A percentile compares a stretch with the other conserved stretches of the same genome.
phyloP scores from a whole-genome alignment of 2,329 filamentous ascomycete species.

The Dactylonectria estremocensis region DNA sequence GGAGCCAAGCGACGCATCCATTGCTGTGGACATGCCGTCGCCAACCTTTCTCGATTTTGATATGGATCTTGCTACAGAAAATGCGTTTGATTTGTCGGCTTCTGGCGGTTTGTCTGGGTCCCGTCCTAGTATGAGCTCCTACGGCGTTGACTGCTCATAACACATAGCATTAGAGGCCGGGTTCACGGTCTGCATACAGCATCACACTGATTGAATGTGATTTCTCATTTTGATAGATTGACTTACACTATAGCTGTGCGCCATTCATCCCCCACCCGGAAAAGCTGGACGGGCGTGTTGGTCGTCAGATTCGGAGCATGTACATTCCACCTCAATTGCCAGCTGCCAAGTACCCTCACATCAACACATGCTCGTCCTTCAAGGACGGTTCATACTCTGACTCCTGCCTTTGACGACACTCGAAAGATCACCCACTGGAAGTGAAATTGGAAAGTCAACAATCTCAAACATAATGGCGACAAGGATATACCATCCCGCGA shows the following conservation, averaged over 20 bases:
- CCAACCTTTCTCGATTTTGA: constrained; percentile 23
- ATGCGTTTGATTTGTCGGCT: constrained; percentile 9
- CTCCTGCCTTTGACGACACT: constrained; percentile 56
- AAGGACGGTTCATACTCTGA: neutral
- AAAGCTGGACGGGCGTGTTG: neutral
- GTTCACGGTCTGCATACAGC: neutral
- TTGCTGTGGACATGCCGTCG: constrained; percentile 1
- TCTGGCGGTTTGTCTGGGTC: neutral
- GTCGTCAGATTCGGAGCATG: neutral
- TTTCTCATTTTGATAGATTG: neutral
- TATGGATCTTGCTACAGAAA: constrained; percentile 4
- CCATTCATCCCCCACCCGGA: neutral
- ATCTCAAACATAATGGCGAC: constrained; percentile 65
- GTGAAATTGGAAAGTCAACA: constrained; percentile 68
- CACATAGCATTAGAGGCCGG: neutral
- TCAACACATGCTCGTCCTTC: neutral
- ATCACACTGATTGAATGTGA: neutral
- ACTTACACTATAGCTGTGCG: neutral
- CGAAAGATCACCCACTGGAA: constrained; percentile 70
- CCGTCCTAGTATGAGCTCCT: neutral
- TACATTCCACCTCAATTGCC: neutral
- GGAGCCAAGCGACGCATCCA: neutral
- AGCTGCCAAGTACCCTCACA: neutral
- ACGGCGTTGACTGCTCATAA: constrained; percentile 2
- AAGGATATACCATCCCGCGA: constrained; percentile 70